These are phyloP conservation scores for Alternaria solani DNA, from an alignment of 2,329 filamentous ascomycete genomes.

Conservation along the genomic window DNA sequence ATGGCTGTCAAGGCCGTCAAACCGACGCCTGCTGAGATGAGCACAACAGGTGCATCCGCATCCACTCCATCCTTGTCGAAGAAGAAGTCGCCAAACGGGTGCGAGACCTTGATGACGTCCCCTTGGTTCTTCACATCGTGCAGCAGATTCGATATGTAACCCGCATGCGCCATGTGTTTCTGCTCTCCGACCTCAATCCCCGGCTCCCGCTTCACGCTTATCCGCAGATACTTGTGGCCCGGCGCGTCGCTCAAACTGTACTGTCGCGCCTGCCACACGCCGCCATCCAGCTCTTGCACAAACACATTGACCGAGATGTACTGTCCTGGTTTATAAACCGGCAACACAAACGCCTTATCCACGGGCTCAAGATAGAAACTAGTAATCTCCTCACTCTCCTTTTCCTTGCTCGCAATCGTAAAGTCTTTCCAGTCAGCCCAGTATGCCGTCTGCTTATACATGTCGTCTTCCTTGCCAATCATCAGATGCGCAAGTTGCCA, in stretches of 20 bases:
- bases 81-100: slow-evolving; percentile 70
- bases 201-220: slow-evolving; percentile 73
- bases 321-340: slow-evolving; percentile 72
- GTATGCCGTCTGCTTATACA: slow-evolving; percentile 67
- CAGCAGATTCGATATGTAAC: slow-evolving; percentile 74
- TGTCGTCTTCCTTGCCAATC: slow-evolving; percentile 69
- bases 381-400: slow-evolving; percentile 72
- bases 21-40: slow-evolving; percentile 74
- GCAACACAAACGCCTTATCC: slow-evolving; percentile 67
- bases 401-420: slow-evolving; percentile 68
- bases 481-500: slow-evolving; percentile 77
- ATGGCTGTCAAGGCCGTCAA: slow-evolving; percentile 73
- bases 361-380: slow-evolving; percentile 74
- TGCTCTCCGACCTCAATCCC: slow-evolving; percentile 60
- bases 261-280: slow-evolving; percentile 72
- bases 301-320: slow-evolving; percentile 71
- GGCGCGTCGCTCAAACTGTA: slow-evolving; percentile 76
- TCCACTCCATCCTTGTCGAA: slow-evolving; percentile 59
- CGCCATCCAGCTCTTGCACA: slow-evolving; percentile 58
- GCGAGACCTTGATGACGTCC: slow-evolving; percentile 70
- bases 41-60: slow-evolving; percentile 63
- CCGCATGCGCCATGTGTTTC: slow-evolving; percentile 61
- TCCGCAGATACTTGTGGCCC: slow-evolving; percentile 68
- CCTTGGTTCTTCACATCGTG: slow-evolving; percentile 69
- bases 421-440: slow-evolving; percentile 76